Conservation (phyloP, 2,329 filamentous ascomycete genomes). For the Aspergillus luchuensis region DNA sequence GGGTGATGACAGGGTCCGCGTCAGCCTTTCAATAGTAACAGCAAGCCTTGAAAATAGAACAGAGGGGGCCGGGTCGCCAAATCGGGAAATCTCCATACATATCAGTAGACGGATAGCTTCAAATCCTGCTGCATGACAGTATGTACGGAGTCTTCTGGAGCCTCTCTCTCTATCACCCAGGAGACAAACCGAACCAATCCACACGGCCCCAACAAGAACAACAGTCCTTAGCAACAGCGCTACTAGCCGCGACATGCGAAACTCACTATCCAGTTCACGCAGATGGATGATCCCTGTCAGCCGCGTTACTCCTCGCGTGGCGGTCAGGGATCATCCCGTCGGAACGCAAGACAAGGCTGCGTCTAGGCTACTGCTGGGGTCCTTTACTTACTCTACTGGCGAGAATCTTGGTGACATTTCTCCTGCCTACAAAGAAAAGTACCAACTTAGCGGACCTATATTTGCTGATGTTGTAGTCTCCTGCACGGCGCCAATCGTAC, state of each 20-base stretch:
- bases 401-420: neutral
- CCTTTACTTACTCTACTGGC: neutral
- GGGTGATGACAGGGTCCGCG: neutral
- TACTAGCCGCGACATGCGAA: neutral
- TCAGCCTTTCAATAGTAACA: neutral
- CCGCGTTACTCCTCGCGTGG: constrained; percentile 26
- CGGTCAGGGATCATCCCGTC: constrained; percentile 18
- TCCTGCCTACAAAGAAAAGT: no score
- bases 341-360: constrained; percentile 13
- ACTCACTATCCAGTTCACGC: neutral
- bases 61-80: neutral
- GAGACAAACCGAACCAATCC: neutral
- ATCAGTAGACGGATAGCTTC: neutral
- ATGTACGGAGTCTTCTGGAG: constrained; percentile 1
- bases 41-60: neutral
- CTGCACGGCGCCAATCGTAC: neutral
- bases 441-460: no score
- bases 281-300: constrained; percentile 29
- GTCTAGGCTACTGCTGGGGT: constrained; percentile 6
- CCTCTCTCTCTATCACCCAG: neutral
- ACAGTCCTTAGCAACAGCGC: neutral
- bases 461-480: no score
- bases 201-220: no score
- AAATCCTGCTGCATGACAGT: constrained; percentile 2
- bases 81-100: neutral